phyloP scores from a whole-genome alignment of 495 filamentous ascomycete genomes.

The Articulospora tetracladia region DNA sequence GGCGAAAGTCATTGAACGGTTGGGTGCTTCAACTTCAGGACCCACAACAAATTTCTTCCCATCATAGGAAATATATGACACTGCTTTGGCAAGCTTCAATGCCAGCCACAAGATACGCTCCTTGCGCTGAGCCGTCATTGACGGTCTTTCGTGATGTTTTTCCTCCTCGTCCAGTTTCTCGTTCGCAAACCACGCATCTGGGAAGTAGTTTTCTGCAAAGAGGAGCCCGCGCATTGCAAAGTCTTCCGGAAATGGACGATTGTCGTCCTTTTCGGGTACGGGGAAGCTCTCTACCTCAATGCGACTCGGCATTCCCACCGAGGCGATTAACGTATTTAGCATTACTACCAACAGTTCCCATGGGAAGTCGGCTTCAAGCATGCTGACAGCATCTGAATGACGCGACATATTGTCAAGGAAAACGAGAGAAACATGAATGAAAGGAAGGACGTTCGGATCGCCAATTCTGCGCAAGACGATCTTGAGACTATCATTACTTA shows the following conservation, averaged over 20 bases:
- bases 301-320: slow-evolving; percentile 16
- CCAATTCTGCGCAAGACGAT: slow-evolving; percentile 20
- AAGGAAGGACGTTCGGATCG: slow-evolving; percentile 24
- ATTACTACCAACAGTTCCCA: slow-evolving; percentile 18
- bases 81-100: slow-evolving; percentile 36
- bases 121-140: slow-evolving; percentile 58
- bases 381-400: slow-evolving; percentile 17
- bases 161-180: slow-evolving; percentile 74
- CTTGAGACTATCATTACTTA: slow-evolving; percentile 9
- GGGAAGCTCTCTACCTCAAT: slow-evolving; percentile 43
- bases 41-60: neutral
- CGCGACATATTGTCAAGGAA: slow-evolving; percentile 19
- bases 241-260: slow-evolving; percentile 77
- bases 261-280: slow-evolving; percentile 53
- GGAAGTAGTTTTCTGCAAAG: slow-evolving; percentile 69
- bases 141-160: slow-evolving; percentile 63
- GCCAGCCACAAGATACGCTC: slow-evolving; percentile 77
- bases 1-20: slow-evolving; percentile 10
- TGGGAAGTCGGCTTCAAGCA: slow-evolving; percentile 17
- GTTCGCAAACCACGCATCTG: slow-evolving; percentile 62
- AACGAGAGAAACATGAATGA: slow-evolving; percentile 24
- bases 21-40: neutral
- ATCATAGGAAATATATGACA: slow-evolving; percentile 11
- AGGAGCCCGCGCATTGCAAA: slow-evolving; percentile 72
- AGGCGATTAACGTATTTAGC: slow-evolving; percentile 31